A percentile compares a stretch with the other conserved stretches of the same genome.
phyloP scores from a whole-genome alignment of 2,329 filamentous ascomycete genomes.

The Nemania serpens region DNA sequence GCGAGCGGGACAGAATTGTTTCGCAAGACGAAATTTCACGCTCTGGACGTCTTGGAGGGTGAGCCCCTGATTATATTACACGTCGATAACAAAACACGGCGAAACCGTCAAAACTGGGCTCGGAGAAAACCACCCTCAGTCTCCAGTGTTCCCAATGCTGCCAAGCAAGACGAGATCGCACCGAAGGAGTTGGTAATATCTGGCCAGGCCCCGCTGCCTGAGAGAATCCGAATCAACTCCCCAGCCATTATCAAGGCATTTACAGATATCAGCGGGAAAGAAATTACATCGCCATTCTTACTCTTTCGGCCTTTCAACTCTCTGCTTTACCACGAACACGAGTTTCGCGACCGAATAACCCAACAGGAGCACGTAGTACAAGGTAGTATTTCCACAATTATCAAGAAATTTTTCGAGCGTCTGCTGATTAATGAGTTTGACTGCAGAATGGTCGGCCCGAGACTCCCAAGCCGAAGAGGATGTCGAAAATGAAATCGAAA shows the following conservation, averaged over 20 bases:
- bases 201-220: background rate
- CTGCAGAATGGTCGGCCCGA: background rate
- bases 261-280: background rate
- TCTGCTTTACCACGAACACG: conserved; percentile 5
- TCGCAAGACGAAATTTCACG: conserved; percentile 10
- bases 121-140: background rate
- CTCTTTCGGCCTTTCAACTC: conserved; percentile 13
- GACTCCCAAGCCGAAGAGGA: background rate
- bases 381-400: background rate
- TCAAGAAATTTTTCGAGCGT: background rate
- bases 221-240: conserved; percentile 13
- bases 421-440: background rate
- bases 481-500: background rate
- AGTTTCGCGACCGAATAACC: background rate
- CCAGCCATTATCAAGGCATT: conserved; percentile 1
- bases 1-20: conserved; percentile 1
- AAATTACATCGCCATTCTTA: background rate
- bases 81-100: background rate
- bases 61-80: conserved; percentile 1
- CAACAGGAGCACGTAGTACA: background rate
- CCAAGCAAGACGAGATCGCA: background rate
- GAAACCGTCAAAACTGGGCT: background rate
- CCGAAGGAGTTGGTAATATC: background rate
- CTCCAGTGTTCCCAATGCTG: background rate
- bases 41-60: conserved; percentile 10